Conservation (phyloP, 1,284 basidiomycete species). For the Tilletiopsis washingtonensis region DNA sequence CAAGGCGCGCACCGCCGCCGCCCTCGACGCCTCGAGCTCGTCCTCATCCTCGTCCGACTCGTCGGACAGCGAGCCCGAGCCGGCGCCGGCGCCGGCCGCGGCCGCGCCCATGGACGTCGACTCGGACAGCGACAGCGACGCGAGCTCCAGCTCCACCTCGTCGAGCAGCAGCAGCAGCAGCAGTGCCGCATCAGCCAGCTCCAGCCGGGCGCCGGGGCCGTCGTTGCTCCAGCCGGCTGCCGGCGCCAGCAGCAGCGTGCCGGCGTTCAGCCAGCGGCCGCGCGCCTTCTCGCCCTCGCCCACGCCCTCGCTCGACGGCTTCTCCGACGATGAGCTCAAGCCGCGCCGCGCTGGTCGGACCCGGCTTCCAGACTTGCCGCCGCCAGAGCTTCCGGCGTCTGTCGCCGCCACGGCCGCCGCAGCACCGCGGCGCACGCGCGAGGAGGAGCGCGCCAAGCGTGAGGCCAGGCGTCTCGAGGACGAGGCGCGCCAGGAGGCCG, state of each 20-base stretch:
- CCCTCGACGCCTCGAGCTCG: background rate
- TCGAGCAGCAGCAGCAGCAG: background rate
- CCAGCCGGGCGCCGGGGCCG: too few relatives aligned
- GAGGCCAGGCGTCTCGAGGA: background rate
- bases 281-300: too few relatives aligned
- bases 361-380: background rate
- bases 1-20: slow-evolving; percentile 1
- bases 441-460: background rate
- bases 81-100: too few relatives aligned
- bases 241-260: background rate
- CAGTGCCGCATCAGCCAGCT: background rate
- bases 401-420: background rate
- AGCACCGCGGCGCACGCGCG: background rate
- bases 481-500: background rate
- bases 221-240: background rate
- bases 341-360: background rate
- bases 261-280: background rate
- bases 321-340: background rate
- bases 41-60: background rate
- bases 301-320: too few relatives aligned
- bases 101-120: background rate
- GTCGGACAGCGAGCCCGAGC: background rate
- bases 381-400: background rate
- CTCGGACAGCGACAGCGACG: background rate
- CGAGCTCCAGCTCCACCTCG: background rate